These are phyloP conservation scores for Nannochloropsis gaditana DNA, from an alignment of 108 stramenopile species.

Conservation along the genomic window DNA sequence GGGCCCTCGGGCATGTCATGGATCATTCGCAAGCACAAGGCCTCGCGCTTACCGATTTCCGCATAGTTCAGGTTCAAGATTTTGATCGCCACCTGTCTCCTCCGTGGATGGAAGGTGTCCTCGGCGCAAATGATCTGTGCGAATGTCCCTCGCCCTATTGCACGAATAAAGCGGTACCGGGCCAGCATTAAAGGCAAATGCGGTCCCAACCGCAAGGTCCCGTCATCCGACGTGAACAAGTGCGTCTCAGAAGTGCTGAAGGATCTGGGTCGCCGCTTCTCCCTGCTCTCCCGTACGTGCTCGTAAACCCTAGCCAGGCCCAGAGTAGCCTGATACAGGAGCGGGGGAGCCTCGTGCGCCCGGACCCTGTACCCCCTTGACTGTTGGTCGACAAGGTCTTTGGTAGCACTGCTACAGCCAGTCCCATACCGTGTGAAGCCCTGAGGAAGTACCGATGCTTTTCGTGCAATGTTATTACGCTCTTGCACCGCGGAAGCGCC, in stretches of 20 bases:
- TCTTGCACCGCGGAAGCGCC: neutral
- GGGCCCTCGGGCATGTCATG: constrained; percentile 18
- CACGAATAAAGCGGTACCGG: neutral
- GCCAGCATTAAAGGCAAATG: constrained; percentile 7
- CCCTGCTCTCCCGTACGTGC: neutral
- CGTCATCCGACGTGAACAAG: constrained; percentile 15
- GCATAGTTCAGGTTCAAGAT: constrained; percentile 34
- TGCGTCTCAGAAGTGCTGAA: constrained; percentile 14
- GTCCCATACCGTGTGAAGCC: neutral
- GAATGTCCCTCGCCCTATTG: neutral
- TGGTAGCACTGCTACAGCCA: neutral
- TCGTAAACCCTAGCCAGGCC: neutral
- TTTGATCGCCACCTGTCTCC: constrained; percentile 39
- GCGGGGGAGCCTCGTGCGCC: constrained; percentile 1
- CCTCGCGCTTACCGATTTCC: constrained; percentile 32
- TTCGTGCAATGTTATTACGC: neutral
- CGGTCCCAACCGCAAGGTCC: neutral
- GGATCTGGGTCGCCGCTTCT: neutral
- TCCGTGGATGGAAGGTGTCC: constrained; percentile 35
- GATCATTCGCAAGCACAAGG: constrained; percentile 28
- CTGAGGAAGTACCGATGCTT: neutral
- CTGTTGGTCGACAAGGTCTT: constrained; percentile 15
- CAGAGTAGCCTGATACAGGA: constrained; percentile 9
- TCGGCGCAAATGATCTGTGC: constrained; percentile 24
- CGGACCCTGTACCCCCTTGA: neutral